Evolutionary conservation across 352 stramenopile species (phyloP), one percentile per base, ranked within the genome.

Genomic region (Phytophthora fragariaefolia): DNA sequence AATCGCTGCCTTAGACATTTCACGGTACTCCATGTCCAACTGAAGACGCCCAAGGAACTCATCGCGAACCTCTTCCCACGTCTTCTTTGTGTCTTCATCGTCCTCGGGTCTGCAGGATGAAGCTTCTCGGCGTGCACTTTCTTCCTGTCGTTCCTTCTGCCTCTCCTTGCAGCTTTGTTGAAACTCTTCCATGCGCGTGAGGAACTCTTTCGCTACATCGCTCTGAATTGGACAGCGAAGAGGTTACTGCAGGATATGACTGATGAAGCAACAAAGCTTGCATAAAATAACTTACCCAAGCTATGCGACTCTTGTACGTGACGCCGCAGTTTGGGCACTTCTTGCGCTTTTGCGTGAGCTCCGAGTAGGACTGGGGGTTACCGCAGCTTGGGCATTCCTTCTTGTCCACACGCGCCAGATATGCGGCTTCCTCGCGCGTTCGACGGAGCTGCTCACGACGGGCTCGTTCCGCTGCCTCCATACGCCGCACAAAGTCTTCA

Each of bases 321-420:
- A 88, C 75, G 18, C 81, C 83, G 53, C 85, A 93, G 52, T 93
- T 93, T 17, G 83, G 85, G 40, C 83, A 93, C 27, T 91, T 91
- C 56, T 91, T 93, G 10, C 85, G 77, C 75, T 93, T 93, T 46
- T 93, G 85, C 3, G 80, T 83, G 22, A 92, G 74, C 58, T 93
- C 85, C 30, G 83, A 74, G 55, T 92, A 92, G 48, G 83, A 92
- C 53, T 93, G 85, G 18, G 80, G 67, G 28, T 89, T 93, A 9
- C 85, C 82, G 36, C 85, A 93, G 34, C 58, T 67, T n/a, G 82
- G 81, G 51, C 85, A 93, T 51, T 91, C 83, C 76, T 93, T 93
- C 60, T 93, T 93, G 74, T 93, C 81, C 26, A 93, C 68, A 4
- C 73, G 77, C 0, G 70, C 71, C 4, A 88, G 40, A 58, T 93